phyloP scores from a whole-genome alignment of 139 green algal species.

The Micractinium conductrix region DNA sequence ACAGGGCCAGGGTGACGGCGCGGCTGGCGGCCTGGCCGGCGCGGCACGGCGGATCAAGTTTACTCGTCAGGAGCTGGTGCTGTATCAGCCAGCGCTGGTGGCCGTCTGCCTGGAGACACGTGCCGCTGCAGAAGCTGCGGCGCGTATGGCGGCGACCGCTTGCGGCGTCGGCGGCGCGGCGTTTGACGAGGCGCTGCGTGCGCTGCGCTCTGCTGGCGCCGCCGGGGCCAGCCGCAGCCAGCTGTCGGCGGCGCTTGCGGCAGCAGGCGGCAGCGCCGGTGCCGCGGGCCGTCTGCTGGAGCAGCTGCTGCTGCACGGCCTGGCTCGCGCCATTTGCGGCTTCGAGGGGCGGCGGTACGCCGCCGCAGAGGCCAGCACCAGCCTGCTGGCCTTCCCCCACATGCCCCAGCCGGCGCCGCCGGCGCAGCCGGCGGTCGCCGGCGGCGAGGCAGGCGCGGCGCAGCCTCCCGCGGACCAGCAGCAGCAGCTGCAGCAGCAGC shows the following conservation, averaged over 20 bases:
- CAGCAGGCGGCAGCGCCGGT: background rate
- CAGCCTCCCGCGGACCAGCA: background rate
- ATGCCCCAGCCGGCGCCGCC: background rate
- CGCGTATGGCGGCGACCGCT: background rate
- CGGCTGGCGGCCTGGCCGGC: background rate
- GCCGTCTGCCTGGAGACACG: background rate
- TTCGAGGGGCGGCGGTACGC: background rate
- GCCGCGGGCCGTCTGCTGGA: background rate
- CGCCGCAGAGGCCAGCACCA: slow-evolving; percentile 10
- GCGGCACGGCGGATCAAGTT: background rate
- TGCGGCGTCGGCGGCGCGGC: background rate
- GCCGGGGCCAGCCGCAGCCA: background rate
- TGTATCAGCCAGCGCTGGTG: slow-evolving; percentile 37
- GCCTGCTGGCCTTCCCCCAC: slow-evolving; percentile 28
- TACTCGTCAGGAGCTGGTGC: slow-evolving; percentile 6
- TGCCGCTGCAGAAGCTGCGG: background rate
- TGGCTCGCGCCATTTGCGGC: background rate
- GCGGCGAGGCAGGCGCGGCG: background rate
- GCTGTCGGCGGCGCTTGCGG: background rate
- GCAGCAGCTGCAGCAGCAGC: slow-evolving; percentile 1
- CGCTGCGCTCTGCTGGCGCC: background rate
- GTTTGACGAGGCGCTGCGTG: background rate
- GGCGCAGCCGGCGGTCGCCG: too few species aligned
- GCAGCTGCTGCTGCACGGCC: slow-evolving; percentile 22
- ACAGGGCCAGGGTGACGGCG: background rate